A percentile compares a stretch with the other conserved stretches of the same genome.
phyloP scores from a whole-genome alignment of 148 eudicot genomes.

The Spergularia marina region DNA sequence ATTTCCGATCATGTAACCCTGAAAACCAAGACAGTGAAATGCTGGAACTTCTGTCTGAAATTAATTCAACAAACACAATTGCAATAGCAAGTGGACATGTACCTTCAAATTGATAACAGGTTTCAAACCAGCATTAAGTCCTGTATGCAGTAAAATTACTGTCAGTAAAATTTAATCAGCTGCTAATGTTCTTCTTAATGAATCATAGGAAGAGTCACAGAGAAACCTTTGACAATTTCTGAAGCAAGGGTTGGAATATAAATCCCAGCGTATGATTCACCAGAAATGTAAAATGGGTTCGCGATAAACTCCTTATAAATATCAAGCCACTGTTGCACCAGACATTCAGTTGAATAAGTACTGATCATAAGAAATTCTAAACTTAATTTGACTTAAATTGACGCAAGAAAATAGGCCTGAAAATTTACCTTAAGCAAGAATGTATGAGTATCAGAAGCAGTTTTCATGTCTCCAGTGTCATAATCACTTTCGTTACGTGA shows the following conservation, averaged over 20 bases:
- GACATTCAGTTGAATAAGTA: neutral
- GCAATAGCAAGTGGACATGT: constrained; percentile 8
- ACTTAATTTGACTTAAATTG: neutral
- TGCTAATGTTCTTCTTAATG: neutral
- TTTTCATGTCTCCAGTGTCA: constrained; percentile 65
- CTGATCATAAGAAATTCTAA: neutral
- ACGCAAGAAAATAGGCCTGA: neutral
- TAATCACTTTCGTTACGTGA: constrained; percentile 63
- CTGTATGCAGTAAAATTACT: constrained; percentile 27
- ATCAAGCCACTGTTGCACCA: constrained; percentile 68
- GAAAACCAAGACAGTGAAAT: constrained; percentile 9
- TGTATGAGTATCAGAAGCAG: constrained; percentile 69
- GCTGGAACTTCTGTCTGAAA: neutral
- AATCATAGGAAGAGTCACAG: neutral
- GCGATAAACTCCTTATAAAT: constrained; percentile 63
- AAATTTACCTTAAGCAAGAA: constrained; percentile 78
- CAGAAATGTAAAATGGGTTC: constrained; percentile 76
- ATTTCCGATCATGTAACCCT: constrained; percentile 98
- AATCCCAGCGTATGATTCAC: constrained; percentile 92
- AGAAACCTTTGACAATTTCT: constrained; percentile 78
- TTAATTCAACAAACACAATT: neutral
- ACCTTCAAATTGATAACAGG: constrained; percentile 84
- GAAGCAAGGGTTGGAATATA: constrained; percentile 86
- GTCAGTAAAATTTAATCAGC: neutral
- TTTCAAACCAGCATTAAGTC: constrained; percentile 68